phyloP scores from a whole-genome alignment of 805 yeast genomes.

The Schizosaccharomyces octosporus region DNA sequence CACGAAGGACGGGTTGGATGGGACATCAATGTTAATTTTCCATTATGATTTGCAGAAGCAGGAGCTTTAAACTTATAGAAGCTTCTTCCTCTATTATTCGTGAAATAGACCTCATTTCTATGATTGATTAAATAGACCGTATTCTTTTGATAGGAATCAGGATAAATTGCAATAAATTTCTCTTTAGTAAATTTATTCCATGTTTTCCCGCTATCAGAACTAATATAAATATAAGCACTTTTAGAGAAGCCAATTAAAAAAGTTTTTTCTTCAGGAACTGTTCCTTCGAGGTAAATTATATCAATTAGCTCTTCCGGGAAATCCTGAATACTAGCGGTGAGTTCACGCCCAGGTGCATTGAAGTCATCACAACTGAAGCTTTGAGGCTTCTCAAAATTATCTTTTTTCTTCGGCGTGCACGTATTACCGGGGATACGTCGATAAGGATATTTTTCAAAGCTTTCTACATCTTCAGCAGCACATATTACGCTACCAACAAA shows the following conservation, averaged over 20 bases:
- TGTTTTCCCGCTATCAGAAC: conserved; percentile 42
- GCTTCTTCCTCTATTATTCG: conserved; percentile 41
- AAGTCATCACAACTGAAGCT: background rate
- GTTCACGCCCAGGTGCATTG: background rate
- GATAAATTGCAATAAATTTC: conserved; percentile 28
- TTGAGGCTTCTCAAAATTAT: conserved; percentile 6
- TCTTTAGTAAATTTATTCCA: conserved; percentile 21
- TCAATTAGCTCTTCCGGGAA: background rate
- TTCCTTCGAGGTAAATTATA: background rate
- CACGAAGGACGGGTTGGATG: conserved; percentile 29
- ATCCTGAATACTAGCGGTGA: background rate
- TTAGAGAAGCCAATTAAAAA: conserved; percentile 21
- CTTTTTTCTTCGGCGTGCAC: conserved; percentile 17
- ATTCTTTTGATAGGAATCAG: conserved; percentile 36
- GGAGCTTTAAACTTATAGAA: conserved; percentile 22
- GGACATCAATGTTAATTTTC: conserved; percentile 25
- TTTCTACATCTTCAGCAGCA: conserved; percentile 13
- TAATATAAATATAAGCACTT: conserved; percentile 35
- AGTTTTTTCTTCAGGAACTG: background rate
- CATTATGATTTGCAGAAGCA: conserved; percentile 19
- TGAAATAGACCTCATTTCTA: conserved; percentile 25
- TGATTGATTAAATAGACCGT: conserved; percentile 30
- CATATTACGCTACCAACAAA: conserved; percentile 7
- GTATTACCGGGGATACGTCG: conserved; percentile 21
- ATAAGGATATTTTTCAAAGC: conserved; percentile 17